Base-by-base conservation (phyloP, 345 rosid genomes). In the Gossypium australe region DNA sequence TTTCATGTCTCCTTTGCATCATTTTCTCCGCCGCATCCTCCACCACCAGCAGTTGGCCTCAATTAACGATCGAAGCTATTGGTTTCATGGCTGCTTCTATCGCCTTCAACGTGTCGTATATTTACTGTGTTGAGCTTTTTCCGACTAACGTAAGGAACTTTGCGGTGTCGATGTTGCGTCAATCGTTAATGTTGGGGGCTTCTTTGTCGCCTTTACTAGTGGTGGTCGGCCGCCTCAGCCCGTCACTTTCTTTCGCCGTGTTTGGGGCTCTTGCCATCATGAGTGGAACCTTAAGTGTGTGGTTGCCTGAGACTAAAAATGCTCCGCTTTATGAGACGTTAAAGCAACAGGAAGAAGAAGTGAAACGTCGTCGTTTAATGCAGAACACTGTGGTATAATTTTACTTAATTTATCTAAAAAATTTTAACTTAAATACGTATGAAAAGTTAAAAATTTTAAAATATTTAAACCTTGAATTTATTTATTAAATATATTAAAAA, bases 81-180 rank as follows among this genome's bases (percentile, higher is more conserved):
- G 93, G 97, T 2, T 90, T 89, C 84, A 89, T 91, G 92, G 89
- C 89, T 11, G 81, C 88, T n/a, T 83, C 97, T 0, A 77, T 78
- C 0, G 90, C 94, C 0, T 93, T 78, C 64, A 86, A 90, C 22
- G 87, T 92, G 9, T 3, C 84, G 17, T 89, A 87, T 66, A 84
- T 93, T 51, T 89, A 88, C 52, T 70, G 83, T 4, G 87, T 88
- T 0, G 94, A 92, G 87, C 91, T 90, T 47, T 92, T 92, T 70
- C 97, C 92, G 0, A 92, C 93, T 13, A 88, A 82, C 52, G 90
- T 88, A 11, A 90, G 97, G 79, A 90, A 89, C 85, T 72, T 85
- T 13, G 88, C 97, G 1, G 80, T 89, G 71, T 85, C 97, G 4
- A 69, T 82, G 18, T 45, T 88, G 78, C 84, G 91, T 14, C 96